phyloP scores from a whole-genome alignment of 805 yeast species.

The Zygosaccharomyces lentus region DNA sequence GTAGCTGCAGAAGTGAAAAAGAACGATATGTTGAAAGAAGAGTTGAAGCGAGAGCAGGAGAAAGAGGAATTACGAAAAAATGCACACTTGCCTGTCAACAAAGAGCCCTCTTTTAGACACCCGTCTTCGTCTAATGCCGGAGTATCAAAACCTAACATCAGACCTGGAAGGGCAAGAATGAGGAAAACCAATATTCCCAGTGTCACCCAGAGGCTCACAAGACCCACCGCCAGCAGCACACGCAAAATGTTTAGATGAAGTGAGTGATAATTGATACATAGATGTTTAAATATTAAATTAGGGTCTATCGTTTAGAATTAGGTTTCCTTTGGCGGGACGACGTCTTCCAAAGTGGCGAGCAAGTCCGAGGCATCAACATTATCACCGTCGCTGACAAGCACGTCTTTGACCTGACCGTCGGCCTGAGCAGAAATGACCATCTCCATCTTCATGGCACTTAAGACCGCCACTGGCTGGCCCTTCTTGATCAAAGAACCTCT shows the following conservation, averaged over 20 bases:
- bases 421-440: slow-evolving; percentile 95
- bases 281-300: slow-evolving; percentile 4
- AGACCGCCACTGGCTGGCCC: slow-evolving; percentile 92
- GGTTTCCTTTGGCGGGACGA: slow-evolving; percentile 16
- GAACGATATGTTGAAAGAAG: slow-evolving; percentile 19
- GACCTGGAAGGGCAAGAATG: slow-evolving; percentile 6
- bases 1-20: slow-evolving; percentile 16
- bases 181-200: slow-evolving; percentile 23
- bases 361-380: slow-evolving; percentile 93
- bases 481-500: slow-evolving; percentile 85
- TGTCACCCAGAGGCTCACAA: slow-evolving; percentile 20
- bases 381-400: slow-evolving; percentile 83
- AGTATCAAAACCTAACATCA: slow-evolving; percentile 8
- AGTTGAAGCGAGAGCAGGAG: slow-evolving; percentile 14
- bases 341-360: slow-evolving; percentile 52
- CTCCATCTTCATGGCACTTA: slow-evolving; percentile 99
- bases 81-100: neutral
- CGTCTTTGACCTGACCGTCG: slow-evolving; percentile 75
- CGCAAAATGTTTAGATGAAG: slow-evolving; percentile 25
- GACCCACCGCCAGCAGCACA: slow-evolving; percentile 27
- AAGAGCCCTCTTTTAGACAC: neutral
- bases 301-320: slow-evolving; percentile 11
- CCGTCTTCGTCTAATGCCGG: neutral
- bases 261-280: neutral
- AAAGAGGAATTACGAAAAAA: slow-evolving; percentile 2